These are phyloP conservation scores for Inga oerstediana DNA, from an alignment of 306 rosid species.

Conservation along the genomic window DNA sequence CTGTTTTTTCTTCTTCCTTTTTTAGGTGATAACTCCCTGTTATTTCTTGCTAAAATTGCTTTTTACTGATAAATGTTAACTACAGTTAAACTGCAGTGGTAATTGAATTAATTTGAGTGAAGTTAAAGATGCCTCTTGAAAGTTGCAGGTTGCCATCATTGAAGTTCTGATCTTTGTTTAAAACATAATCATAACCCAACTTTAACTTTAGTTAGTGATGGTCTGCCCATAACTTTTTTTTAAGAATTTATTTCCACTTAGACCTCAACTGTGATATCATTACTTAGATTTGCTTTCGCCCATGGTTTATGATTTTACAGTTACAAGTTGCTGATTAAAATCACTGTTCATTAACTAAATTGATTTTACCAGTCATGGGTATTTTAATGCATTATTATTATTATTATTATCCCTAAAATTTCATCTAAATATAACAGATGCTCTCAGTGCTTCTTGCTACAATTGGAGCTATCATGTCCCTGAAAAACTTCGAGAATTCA, in stretches of 20 bases:
- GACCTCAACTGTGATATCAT: slow-evolving; percentile 31
- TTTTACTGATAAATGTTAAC: not conserved
- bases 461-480: slow-evolving; percentile 80
- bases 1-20: not conserved
- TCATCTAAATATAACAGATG: slow-evolving; percentile 49
- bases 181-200: slow-evolving; percentile 49
- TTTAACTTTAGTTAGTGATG: slow-evolving; percentile 68
- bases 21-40: not conserved
- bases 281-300: not conserved
- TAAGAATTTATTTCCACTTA: slow-evolving; percentile 1
- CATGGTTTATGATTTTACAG: slow-evolving; percentile 3
- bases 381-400: not conserved
- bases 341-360: not conserved
- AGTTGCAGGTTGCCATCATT: slow-evolving; percentile 39
- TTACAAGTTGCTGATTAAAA: not conserved
- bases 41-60: slow-evolving; percentile 15
- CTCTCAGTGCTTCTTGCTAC: slow-evolving; percentile 75
- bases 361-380: not conserved
- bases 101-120: slow-evolving; percentile 5
- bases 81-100: not conserved
- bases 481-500: slow-evolving; percentile 83
- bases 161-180: slow-evolving; percentile 42
- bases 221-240: slow-evolving; percentile 32
- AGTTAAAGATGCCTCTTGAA: slow-evolving; percentile 39
- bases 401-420: slow-evolving; percentile 13